Conservation (phyloP, 2,329 filamentous ascomycete species). For the Xylaria sp. region DNA sequence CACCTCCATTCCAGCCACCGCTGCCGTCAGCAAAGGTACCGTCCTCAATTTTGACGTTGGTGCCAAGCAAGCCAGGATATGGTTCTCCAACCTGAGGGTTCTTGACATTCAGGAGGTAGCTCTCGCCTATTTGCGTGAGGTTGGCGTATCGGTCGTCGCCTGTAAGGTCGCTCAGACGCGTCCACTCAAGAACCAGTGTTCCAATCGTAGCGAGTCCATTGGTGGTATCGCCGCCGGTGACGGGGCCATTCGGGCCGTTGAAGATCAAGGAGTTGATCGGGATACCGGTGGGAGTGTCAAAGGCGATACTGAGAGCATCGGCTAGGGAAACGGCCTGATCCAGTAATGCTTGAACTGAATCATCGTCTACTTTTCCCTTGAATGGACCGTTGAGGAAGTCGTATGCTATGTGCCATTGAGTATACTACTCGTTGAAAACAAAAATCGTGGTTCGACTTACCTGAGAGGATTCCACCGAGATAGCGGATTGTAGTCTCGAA, state of each 20-base stretch:
- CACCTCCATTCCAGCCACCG: conserved; percentile 73
- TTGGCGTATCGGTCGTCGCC: conserved; percentile 60
- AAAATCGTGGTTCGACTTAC: conserved; percentile 33
- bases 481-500: conserved; percentile 93
- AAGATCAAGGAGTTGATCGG: conserved; percentile 63
- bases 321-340: conserved; percentile 63
- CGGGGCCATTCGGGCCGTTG: conserved; percentile 22
- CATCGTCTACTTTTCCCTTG: conserved; percentile 40
- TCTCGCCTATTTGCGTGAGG: conserved; percentile 62
- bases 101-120: conserved; percentile 62
- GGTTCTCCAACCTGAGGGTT: conserved; percentile 57
- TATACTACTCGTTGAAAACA: conserved; percentile 3
- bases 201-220: conserved; percentile 75
- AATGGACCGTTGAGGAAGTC: conserved; percentile 68
- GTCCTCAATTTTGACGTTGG: conserved; percentile 55
- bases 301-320: conserved; percentile 69
- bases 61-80: conserved; percentile 72
- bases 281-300: conserved; percentile 69
- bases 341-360: conserved; percentile 55
- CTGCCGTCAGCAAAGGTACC: conserved; percentile 61
- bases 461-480: conserved; percentile 72
- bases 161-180: conserved; percentile 68
- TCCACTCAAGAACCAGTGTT: conserved; percentile 80
- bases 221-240: conserved; percentile 33
- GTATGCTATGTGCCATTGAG: conserved; percentile 43